Base-by-base conservation (phyloP, 805 yeast species). In the Wickerhamiella siamensis region DNA sequence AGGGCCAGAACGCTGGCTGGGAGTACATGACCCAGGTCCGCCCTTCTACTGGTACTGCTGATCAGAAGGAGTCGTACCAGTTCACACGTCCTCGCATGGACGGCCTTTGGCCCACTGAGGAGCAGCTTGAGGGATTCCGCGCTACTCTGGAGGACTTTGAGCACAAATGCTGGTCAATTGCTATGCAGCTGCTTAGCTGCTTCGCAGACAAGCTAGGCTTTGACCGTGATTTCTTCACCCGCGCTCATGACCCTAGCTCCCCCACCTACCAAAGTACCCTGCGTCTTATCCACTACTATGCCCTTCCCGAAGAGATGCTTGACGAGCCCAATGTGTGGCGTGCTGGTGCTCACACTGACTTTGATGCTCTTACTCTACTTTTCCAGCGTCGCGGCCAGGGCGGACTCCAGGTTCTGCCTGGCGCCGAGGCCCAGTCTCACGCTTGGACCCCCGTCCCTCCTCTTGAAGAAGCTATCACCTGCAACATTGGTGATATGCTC, bases 401-500 rank as follows among this genome's bases (percentile, higher is more conserved):
- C n/a, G 50, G 50, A 4, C 39, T 47, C 9, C 46, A 47, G 26
- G 50, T 47, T 4, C 40, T 44, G 10, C 50, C 50, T 15, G 50
- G 50, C 2, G 21, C 33, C 15, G 50, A 44, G 8, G 22, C 27
- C 8, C 37, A 33, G 6, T 22, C 31, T 3, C 44, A 34, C 12
- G 42, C 42, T 12, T 47, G 50, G 50, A 44, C 50, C 2, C 41
- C 45, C 3, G 44, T 47, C 2, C 27, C 33, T 20, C 46, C 50
- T 10, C 24, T 21, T 6, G 31, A 44, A 35, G 36, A 44, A 15
- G 37, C 38, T 1, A 47, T 47, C 18, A 47, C 50, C 2, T 47
- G 50, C 37, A 47, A 47, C 31, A 47, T 47, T 12, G 50, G 50
- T 12, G 50, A 47, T 33, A 47, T 47, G 50, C 41, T 47, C 12